These are phyloP conservation scores for Phytophthora colocasiae DNA, from an alignment of 352 stramenopile species.

Conservation along the genomic window DNA sequence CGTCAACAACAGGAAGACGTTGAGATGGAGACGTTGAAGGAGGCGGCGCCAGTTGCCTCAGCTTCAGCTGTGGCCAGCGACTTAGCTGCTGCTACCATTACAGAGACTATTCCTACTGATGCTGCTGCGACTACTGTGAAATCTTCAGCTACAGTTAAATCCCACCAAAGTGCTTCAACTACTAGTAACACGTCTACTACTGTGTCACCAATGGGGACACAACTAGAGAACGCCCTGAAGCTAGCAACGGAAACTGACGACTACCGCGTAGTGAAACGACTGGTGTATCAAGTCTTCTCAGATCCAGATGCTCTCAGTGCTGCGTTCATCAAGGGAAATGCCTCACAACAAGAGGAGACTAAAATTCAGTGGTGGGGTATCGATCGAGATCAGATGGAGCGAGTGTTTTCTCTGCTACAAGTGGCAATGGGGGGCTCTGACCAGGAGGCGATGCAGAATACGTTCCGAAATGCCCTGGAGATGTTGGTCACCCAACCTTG, in stretches of 20 bases:
- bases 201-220: constrained; percentile 40
- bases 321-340: constrained; percentile 45
- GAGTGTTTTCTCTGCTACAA: constrained; percentile 58
- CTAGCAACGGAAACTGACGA: constrained; percentile 49
- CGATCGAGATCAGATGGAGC: constrained; percentile 46
- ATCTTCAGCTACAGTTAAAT: background rate
- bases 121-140: background rate
- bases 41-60: constrained; percentile 6
- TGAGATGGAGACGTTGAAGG: constrained; percentile 39
- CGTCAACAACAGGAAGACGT: constrained; percentile 27
- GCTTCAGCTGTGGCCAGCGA: constrained; percentile 22
- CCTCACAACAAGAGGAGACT: constrained; percentile 9
- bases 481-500: constrained; percentile 75
- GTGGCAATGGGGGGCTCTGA: constrained; percentile 43
- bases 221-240: constrained; percentile 53
- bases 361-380: constrained; percentile 62
- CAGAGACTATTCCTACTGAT: constrained; percentile 1
- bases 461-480: constrained; percentile 73
- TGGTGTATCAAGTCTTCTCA: constrained; percentile 80
- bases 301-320: constrained; percentile 61
- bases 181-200: background rate
- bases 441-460: constrained; percentile 69
- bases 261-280: constrained; percentile 60
- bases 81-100: constrained; percentile 22
- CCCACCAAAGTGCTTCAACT: background rate